These are phyloP conservation scores for Lunularia cruciata DNA, from an alignment of 225 moss, liverwort and hornwort genomes.

Conservation along the genomic window DNA sequence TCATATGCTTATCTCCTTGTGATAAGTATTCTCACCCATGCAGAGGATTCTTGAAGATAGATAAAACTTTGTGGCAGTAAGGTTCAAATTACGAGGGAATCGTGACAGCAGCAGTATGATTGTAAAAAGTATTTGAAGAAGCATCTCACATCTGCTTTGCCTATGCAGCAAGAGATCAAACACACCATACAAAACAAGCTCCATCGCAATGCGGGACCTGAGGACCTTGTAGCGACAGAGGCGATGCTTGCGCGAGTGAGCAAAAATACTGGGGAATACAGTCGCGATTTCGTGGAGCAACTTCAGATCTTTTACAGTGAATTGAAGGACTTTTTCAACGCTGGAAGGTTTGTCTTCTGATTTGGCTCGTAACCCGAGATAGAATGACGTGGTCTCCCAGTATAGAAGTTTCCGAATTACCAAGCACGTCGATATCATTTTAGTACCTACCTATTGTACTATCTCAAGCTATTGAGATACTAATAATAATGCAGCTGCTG, in stretches of 20 bases:
- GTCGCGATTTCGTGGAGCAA: constrained; percentile 74
- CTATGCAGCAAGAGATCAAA: constrained; percentile 57
- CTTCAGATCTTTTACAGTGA: constrained; percentile 76
- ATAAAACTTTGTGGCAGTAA: not conserved
- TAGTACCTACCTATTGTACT: too few species aligned
- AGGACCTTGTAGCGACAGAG: constrained; percentile 92
- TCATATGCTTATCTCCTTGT: too few species aligned
- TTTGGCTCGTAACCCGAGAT: too few species aligned
- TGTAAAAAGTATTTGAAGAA: too few species aligned
- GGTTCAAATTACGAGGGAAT: not conserved
- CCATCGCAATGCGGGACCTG: constrained; percentile 93
- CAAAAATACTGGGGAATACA: constrained; percentile 69
- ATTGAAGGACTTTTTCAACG: constrained; percentile 96
- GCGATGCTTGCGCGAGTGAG: constrained; percentile 74
- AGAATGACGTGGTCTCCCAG: too few species aligned
- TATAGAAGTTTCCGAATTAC: too few species aligned
- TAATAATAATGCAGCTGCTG: too few species aligned
- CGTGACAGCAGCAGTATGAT: too few species aligned
- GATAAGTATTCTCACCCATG: too few species aligned
- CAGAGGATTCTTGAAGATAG: too few species aligned
- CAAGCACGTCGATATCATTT: too few species aligned
- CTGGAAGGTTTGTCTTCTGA: constrained; percentile 51
- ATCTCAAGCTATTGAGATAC: too few species aligned
- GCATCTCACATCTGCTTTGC: not conserved
- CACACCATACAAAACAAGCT: constrained; percentile 96